A percentile compares a stretch with the other conserved stretches of the same genome.
These are phyloP conservation scores for Aquilaria malaccensis DNA, from an alignment of 345 rosid genomes.

Conservation along the genomic window DNA sequence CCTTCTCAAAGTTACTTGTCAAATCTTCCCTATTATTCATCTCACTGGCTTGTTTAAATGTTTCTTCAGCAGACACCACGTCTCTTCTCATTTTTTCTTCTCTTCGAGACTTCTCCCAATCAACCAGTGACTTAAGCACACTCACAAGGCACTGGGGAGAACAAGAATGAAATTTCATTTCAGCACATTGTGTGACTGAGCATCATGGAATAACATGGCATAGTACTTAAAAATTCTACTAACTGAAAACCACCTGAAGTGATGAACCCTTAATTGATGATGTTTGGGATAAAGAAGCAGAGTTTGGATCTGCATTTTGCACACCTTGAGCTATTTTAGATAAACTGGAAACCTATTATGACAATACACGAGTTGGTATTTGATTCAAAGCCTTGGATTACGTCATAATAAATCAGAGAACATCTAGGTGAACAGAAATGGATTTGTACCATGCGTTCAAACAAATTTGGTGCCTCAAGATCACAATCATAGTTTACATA, in stretches of 20 bases:
- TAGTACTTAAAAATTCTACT: constrained; percentile 7
- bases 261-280: constrained; percentile 70
- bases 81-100: constrained; percentile 34
- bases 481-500: constrained; percentile 98
- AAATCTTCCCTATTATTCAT: constrained; percentile 47
- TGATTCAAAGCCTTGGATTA: too few species aligned
- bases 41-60: constrained; percentile 33
- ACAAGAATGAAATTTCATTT: constrained; percentile 16
- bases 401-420: too few species aligned
- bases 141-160: constrained; percentile 68
- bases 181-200: constrained; percentile 13
- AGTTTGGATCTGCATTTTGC: constrained; percentile 70
- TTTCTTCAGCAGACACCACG: constrained; percentile 22
- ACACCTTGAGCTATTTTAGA: constrained; percentile 84
- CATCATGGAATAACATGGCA: constrained; percentile 5
- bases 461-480: constrained; percentile 96
- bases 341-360: constrained; percentile 57
- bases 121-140: constrained; percentile 82
- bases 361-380: too few species aligned
- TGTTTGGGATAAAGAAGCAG: constrained; percentile 57
- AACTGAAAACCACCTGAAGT: constrained; percentile 55
- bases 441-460: constrained; percentile 80
- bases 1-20: constrained; percentile 76
- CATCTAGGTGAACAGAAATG: too few species aligned
- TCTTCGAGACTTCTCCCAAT: constrained; percentile 69